Percentiles rank a stretch among this genome's conserved stretches.
These are phyloP conservation scores for Cucumis sativus DNA, from an alignment of 306 rosid species.

Conservation along the genomic window Cucumber_9930_V3 NC_026660.2:21721001-21721500, in stretches of 20 bases:
- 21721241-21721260: conserved; percentile 55
- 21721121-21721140: conserved; percentile 57
- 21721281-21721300: conserved; percentile 21
- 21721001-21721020: conserved; percentile 38
- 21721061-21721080: conserved; percentile 59
- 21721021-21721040: conserved; percentile 90
- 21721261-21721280: conserved; percentile 52
- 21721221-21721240: conserved; percentile 39
- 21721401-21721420: conserved; percentile 50
- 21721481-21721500: conserved; percentile 56
- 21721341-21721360: conserved; percentile 46
- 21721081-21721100: conserved; percentile 68
- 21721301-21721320: conserved; percentile 43
- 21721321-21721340: conserved; percentile 42
- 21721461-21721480: conserved; percentile 45
- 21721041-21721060: conserved; percentile 46
- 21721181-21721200: conserved; percentile 32
- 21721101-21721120: conserved; percentile 48
- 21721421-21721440: conserved; percentile 72
- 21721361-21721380: conserved; percentile 59
- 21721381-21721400: conserved; percentile 33
- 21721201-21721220: conserved; percentile 63
- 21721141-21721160: conserved; percentile 58
- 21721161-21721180: conserved; percentile 39
- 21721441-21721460: conserved; percentile 42